Evolutionary conservation across 441 rosid genomes (phyloP).

Genomic region (Macaranga tanarius): DNA sequence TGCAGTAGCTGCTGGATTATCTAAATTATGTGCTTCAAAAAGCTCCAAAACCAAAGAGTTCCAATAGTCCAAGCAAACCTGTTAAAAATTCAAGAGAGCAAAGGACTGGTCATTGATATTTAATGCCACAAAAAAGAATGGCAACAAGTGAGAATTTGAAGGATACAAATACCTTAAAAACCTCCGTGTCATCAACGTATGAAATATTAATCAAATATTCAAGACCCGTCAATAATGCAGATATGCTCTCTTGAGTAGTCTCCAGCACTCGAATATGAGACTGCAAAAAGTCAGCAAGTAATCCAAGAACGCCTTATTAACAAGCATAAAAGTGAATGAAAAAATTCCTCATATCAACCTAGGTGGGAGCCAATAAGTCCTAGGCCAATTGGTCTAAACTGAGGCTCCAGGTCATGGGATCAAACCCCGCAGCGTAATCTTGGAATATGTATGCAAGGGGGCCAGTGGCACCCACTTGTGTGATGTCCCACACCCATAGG

Average conservation of each 20-base stretch:
- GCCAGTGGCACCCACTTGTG: no score
- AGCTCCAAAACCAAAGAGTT: slow-evolving; percentile 88
- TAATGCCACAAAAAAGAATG: background rate
- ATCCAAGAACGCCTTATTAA: background rate
- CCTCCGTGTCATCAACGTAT: slow-evolving; percentile 99
- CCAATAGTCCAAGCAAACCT: slow-evolving; percentile 99
- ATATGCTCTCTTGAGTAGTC: slow-evolving; percentile 62
- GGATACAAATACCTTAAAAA: slow-evolving; percentile 69
- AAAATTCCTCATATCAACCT: background rate
- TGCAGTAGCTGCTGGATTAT: slow-evolving; percentile 75
- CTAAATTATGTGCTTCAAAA: slow-evolving; percentile 84
- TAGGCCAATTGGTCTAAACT: no score
- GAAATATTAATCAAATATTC: slow-evolving; percentile 91
- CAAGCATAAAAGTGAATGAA: background rate
- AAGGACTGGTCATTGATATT: slow-evolving; percentile 2
- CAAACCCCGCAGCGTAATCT: no score
- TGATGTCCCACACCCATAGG: no score
- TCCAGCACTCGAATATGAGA: slow-evolving; percentile 87
- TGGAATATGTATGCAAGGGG: no score
- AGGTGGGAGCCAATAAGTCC: no score
- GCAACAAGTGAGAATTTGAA: slow-evolving; percentile 2
- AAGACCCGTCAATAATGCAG: slow-evolving; percentile 75
- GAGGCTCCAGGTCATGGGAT: no score
- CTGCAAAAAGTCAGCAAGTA: slow-evolving; percentile 40
- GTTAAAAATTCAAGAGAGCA: slow-evolving; percentile 25